A percentile compares a stretch with the other conserved stretches of the same genome.
phyloP scores from a whole-genome alignment of 495 filamentous ascomycete genomes.

The Podospora anserina region DNA sequence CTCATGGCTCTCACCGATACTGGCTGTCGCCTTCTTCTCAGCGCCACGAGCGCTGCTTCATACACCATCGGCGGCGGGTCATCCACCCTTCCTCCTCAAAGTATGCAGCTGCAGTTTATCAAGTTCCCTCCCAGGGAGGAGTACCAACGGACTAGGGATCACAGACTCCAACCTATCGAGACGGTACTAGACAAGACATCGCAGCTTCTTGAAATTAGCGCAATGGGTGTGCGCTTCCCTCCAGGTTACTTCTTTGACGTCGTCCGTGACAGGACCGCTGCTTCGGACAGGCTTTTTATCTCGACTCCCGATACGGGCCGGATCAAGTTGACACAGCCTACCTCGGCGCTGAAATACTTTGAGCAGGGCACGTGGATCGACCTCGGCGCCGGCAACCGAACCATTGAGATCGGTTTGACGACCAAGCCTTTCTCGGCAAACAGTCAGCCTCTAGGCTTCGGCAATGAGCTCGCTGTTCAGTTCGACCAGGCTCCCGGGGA shows the following conservation, averaged over 20 bases:
- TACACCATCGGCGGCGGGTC: slow-evolving; percentile 58
- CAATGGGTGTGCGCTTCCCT: slow-evolving; percentile 63
- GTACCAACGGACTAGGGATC: slow-evolving; percentile 13
- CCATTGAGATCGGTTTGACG: slow-evolving; percentile 73
- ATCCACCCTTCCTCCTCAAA: slow-evolving; percentile 67
- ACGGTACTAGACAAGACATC: slow-evolving; percentile 43
- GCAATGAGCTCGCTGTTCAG: slow-evolving; percentile 92
- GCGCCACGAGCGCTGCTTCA: slow-evolving; percentile 75
- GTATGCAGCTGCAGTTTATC: slow-evolving; percentile 94
- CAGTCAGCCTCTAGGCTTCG: slow-evolving; percentile 73
- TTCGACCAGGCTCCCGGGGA: slow-evolving; percentile 79
- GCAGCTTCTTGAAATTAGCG: slow-evolving; percentile 50
- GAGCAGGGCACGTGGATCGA: slow-evolving; percentile 76
- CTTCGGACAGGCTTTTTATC: slow-evolving; percentile 69
- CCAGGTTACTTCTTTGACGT: slow-evolving; percentile 92
- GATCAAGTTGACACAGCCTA: slow-evolving; percentile 57
- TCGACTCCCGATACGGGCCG: slow-evolving; percentile 83
- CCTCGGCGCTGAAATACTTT: slow-evolving; percentile 49
- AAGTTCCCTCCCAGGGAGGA: slow-evolving; percentile 72
- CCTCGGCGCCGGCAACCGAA: slow-evolving; percentile 55
- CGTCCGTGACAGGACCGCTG: slow-evolving; percentile 45
- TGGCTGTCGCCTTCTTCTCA: slow-evolving; percentile 87
- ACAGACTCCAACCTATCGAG: slow-evolving; percentile 19
- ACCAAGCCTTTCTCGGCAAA: slow-evolving; percentile 66
- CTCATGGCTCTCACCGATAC: slow-evolving; percentile 87